Percentiles rank a stretch among this genome's conserved stretches.
Conservation (phyloP, 1,284 basidiomycete species). For the Neolentinus lepideus region DNA sequence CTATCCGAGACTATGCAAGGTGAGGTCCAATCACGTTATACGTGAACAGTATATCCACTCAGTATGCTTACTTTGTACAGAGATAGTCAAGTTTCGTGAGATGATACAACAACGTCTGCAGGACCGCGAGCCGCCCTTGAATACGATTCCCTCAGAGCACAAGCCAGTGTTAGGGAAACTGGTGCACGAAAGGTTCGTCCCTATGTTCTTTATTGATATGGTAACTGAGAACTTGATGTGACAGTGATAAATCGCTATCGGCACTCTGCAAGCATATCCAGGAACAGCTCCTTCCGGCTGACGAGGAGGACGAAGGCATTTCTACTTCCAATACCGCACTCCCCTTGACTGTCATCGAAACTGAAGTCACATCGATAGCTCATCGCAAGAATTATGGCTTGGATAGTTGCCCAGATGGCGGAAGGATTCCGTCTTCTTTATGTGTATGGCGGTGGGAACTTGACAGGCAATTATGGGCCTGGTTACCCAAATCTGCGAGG, state of each 20-base stretch:
- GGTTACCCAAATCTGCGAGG: conserved; percentile 63
- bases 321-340: conserved; percentile 25
- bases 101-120: conserved; percentile 50
- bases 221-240: not conserved
- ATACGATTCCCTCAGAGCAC: conserved; percentile 57
- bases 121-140: conserved; percentile 38
- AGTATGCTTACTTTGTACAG: conserved; percentile 23
- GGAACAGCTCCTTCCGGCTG: conserved; percentile 48
- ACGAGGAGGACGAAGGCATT: conserved; percentile 37
- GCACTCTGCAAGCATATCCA: conserved; percentile 61
- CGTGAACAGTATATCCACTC: not conserved
- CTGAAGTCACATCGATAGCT: conserved; percentile 51
- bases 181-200: conserved; percentile 67
- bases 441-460: conserved; percentile 90
- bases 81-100: conserved; percentile 68
- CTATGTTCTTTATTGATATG: not conserved
- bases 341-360: conserved; percentile 46
- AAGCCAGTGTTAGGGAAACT: conserved; percentile 73
- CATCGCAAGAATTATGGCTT: conserved; percentile 72
- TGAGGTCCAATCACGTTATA: conserved; percentile 22
- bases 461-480: conserved; percentile 44
- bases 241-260: conserved; percentile 61
- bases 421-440: conserved; percentile 49
- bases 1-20: conserved; percentile 80
- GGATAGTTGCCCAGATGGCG: conserved; percentile 34